Conservation (phyloP, 306 rosid genomes). For the Acacia crassicarpa region DNA sequence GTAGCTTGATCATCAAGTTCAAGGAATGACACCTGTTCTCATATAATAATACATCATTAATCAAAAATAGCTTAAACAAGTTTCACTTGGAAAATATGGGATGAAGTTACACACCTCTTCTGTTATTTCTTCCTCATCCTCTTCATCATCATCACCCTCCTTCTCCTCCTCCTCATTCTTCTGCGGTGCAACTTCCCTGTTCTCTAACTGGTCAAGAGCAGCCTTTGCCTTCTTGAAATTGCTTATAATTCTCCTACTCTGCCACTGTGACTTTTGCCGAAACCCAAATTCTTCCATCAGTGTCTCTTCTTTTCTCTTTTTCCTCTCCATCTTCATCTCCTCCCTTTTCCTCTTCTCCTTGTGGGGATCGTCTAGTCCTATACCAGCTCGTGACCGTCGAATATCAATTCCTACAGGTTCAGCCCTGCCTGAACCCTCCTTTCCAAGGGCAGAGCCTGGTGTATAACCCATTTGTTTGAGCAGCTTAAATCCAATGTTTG, state of each 20-base stretch:
- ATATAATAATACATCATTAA: conserved; percentile 5
- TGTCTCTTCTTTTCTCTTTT: conserved; percentile 59
- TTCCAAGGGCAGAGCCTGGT: conserved; percentile 83
- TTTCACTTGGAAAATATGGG: conserved; percentile 5
- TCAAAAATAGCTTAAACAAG: conserved; percentile 18
- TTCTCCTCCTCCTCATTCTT: conserved; percentile 62
- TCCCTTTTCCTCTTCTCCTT: conserved; percentile 77
- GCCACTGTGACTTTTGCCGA: conserved; percentile 85
- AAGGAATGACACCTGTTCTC: not conserved
- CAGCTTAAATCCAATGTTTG: conserved; percentile 84
- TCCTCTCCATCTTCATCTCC: conserved; percentile 36
- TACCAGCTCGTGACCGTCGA: conserved; percentile 90
- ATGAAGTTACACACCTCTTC: conserved; percentile 60
- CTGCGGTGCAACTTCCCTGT: conserved; percentile 62
- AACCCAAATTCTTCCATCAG: conserved; percentile 79
- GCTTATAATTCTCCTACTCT: conserved; percentile 53
- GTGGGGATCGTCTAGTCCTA: conserved; percentile 66
- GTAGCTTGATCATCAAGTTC: not conserved
- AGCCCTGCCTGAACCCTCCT: conserved; percentile 71
- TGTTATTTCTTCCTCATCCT: conserved; percentile 71
- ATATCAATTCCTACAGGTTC: conserved; percentile 82
- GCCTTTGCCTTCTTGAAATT: conserved; percentile 80
- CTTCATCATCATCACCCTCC: conserved; percentile 58
- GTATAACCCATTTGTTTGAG: conserved; percentile 90
- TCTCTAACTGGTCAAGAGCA: conserved; percentile 84